Base-by-base conservation (phyloP, 441 rosid genomes). In the Erodium chrysanthum region DNA sequence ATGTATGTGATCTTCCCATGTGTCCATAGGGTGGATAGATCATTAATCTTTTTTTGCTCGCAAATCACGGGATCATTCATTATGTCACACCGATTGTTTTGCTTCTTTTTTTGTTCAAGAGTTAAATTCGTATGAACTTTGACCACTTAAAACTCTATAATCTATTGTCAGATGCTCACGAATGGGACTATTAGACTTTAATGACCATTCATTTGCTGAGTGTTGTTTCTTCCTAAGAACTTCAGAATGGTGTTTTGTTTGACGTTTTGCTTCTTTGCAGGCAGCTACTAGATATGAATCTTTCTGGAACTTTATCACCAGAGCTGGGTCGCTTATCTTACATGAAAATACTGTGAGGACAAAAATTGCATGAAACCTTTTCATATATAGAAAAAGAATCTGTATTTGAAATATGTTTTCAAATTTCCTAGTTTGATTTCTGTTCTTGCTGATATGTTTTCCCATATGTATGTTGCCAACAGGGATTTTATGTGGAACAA, bases 401-500 rank as follows among this genome's bases (percentile, higher is more conserved):
- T 18, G 64, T 35, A 25, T 64, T 18, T 9, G 11, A 35, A 33
- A 9, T 59, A 65, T 63, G 10, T 33, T 63, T 66, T 58, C 64
- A 27, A 25, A 9, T 66, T 60, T 46, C 18, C 52, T 14, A 12
- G 17, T n/a, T 27, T 23, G 14, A 33, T 50, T 64, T 21, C 56
- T 71, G 67, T 50, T 33, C 66, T 68, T 64, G 15, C 74, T 77
- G 31, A 75, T 64, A 65, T 71, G 14, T 18, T 54, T 78, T 22
- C n/a, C 46, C 29, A 12, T 70, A 15, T 63, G 61, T 37, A 17
- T 64, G 66, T 68, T 73, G 17, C 27, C 44, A 65, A 46, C 46
- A 94, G 98, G 86, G 95, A 90, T 76, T 89, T 91, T 75, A 94
- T 94, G 98, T 94, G 98, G 98, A 94, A 94, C 83, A 69, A 67